Percentiles rank a stretch among this genome's conserved stretches.
Conservation (phyloP, 1,139 yeast genomes). For the Lodderomyces elongisporus region DNA sequence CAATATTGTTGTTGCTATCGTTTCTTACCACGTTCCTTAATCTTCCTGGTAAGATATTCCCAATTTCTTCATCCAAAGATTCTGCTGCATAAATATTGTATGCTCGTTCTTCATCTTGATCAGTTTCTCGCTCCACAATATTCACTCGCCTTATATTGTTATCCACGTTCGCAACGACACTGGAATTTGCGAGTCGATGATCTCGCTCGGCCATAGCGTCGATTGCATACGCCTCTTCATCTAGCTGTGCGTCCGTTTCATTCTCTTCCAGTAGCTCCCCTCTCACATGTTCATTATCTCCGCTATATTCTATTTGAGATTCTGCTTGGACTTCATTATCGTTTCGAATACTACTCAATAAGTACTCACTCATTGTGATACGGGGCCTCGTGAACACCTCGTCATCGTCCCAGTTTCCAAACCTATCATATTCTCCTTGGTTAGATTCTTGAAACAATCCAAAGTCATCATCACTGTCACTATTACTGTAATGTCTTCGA, state of each 20-base stretch:
- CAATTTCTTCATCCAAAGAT: background rate
- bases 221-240: background rate
- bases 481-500: no score
- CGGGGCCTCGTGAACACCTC: background rate
- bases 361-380: constrained; percentile 5
- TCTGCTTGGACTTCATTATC: constrained; percentile 9
- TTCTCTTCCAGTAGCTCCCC: constrained; percentile 3
- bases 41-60: no score
- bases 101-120: background rate
- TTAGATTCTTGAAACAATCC: no score
- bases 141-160: background rate
- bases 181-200: constrained; percentile 1
- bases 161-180: no score
- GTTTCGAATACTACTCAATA: constrained; percentile 6
- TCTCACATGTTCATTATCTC: background rate
- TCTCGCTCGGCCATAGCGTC: no score
- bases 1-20: no score
- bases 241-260: no score
- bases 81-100: background rate
- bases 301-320: background rate
- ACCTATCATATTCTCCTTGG: background rate
- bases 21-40: no score
- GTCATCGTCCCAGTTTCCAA: no score
- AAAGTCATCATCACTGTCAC: background rate
- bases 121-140: background rate